Percentiles rank a stretch among this genome's conserved stretches.
Conservation (phyloP, 805 yeast species). For the Pichia occidentalis region DNA sequence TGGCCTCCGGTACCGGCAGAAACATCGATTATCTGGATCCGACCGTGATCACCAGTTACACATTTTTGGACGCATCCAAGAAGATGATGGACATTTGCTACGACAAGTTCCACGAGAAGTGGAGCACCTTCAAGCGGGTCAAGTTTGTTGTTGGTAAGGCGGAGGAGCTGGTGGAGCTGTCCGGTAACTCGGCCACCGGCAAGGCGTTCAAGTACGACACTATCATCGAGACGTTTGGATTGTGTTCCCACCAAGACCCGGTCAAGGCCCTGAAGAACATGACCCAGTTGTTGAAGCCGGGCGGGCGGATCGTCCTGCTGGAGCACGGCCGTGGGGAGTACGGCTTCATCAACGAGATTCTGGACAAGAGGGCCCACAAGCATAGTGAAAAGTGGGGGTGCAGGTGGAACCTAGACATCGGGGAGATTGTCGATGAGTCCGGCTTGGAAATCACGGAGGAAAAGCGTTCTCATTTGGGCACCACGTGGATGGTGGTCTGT, state of each 20-base stretch:
- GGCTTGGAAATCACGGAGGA: conserved; percentile 80
- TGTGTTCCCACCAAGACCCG: conserved; percentile 95
- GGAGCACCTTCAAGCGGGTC: conserved; percentile 62
- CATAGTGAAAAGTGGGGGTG: conserved; percentile 94
- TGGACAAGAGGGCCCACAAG: conserved; percentile 77
- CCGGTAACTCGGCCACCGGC: conserved; percentile 19
- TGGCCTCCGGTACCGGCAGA: conserved; percentile 94
- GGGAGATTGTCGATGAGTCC: conserved; percentile 74
- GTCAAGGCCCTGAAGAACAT: conserved; percentile 73
- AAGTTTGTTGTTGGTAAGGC: conserved; percentile 90
- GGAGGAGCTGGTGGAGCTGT: conserved; percentile 61
- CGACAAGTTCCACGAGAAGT: conserved; percentile 60
- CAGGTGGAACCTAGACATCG: conserved; percentile 94
- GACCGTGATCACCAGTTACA: conserved; percentile 57
- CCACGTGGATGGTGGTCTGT: conserved; percentile 81
- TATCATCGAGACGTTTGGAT: conserved; percentile 87
- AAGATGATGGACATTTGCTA: conserved; percentile 81
- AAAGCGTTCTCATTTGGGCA: conserved; percentile 79
- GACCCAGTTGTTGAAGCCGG: conserved; percentile 68
- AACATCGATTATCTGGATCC: conserved; percentile 71
- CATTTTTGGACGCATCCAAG: conserved; percentile 77
- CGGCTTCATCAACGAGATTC: conserved; percentile 66
- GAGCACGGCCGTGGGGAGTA: conserved; percentile 91
- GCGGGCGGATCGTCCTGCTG: conserved; percentile 78
- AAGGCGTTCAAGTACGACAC: conserved; percentile 72